phyloP scores from a whole-genome alignment of 106 monocot species.

The Dioscorea zingiberensis region DNA sequence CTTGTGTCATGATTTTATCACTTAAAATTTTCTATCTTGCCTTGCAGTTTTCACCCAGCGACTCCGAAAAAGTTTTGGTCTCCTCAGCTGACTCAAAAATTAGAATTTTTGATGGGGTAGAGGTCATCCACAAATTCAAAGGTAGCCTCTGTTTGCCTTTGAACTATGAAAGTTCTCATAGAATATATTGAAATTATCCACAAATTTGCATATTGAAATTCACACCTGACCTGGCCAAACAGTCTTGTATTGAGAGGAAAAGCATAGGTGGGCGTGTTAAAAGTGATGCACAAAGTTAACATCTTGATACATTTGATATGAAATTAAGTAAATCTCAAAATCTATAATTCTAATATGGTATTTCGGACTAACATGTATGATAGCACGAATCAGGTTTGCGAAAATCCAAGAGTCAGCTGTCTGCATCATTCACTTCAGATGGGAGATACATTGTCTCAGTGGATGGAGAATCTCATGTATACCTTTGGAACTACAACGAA shows the following conservation, averaged over 20 bases:
- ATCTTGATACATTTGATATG: too few species aligned
- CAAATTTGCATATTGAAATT: too few species aligned
- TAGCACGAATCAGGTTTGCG: conserved; percentile 37
- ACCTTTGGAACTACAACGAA: conserved; percentile 58
- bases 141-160: conserved; percentile 23
- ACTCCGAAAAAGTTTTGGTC: conserved; percentile 54
- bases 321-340: too few species aligned
- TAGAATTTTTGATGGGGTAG: conserved; percentile 47
- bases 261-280: too few species aligned
- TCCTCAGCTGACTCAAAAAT: conserved; percentile 63
- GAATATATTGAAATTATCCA: too few species aligned
- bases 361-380: too few species aligned
- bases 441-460: conserved; percentile 71
- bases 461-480: conserved; percentile 58
- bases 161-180: too few species aligned
- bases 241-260: too few species aligned
- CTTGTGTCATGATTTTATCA: too few species aligned
- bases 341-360: too few species aligned
- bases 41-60: conserved; percentile 51
- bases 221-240: too few species aligned
- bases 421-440: conserved; percentile 76
- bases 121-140: conserved; percentile 57
- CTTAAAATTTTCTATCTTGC: neutral
- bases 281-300: too few species aligned
- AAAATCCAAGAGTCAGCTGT: conserved; percentile 45